Base-by-base conservation (phyloP, 805 yeast species). In the Wickerhamiella bombiphila region DNA sequence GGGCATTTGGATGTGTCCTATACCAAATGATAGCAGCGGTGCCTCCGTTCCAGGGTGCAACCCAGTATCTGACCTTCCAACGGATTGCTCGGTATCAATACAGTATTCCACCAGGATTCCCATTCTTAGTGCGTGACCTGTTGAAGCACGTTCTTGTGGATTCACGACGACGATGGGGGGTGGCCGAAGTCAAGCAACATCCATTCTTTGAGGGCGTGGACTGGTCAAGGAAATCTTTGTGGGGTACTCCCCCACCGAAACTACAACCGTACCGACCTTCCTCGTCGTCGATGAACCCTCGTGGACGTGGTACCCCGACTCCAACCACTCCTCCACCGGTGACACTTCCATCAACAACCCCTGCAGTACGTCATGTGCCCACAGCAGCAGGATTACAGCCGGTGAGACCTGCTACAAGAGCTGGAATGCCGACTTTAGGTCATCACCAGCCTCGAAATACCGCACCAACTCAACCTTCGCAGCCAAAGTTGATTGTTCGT, bases 1-100 rank as follows among this genome's bases (percentile, higher is more conserved):
- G 96, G 96, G 94, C 96, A 1, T 57, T 83, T 39, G 96, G 94
- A 1, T 85, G 96, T 57, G 80, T 85, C 26, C 58, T 86, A 29
- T 85, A 68, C 55, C 96, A 85, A 57, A 68, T 86, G 52, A 68
- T 81, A 37, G 74, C 78, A 32, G 95, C 95, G 0, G 60, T 63
- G 18, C 95, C 95, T 2, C 95, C 96, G 1, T 85, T 85, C 56
- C 80, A 85, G 55, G 95, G 93, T 0, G 61, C 69, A 16, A 81
- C 83, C 16, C 95, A 85, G 58, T 76, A 80, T 54, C 69, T 76
- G 40, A 85, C 94, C 0, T 85, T 85, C 60, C 94, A 85, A 53
- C 79, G 80, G 52, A 91, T 91, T 51, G 81, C 86, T 35, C 69
- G 69, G 32, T 64, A 79, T 24, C 80, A 82, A 40, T 91, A 78